Evolutionary conservation across 352 stramenopile genomes (phyloP).

Genomic region (Phytophthora pistaciae): DNA sequence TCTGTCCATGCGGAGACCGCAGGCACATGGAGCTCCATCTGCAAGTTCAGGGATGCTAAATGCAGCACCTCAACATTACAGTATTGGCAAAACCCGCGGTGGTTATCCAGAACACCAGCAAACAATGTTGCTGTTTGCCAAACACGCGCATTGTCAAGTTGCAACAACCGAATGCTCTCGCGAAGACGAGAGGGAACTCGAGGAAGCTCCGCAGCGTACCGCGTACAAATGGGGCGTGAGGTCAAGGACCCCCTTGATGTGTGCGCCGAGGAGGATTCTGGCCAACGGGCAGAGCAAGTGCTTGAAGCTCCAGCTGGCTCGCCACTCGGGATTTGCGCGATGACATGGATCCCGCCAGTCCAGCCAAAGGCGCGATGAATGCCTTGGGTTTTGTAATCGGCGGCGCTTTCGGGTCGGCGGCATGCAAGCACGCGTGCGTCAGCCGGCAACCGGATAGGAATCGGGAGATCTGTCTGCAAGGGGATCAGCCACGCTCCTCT

Average conservation of each 20-base stretch:
- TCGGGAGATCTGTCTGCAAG: slow-evolving; percentile 7
- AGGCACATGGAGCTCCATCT: not conserved
- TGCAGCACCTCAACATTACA: not conserved
- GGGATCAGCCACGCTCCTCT: not conserved
- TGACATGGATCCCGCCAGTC: slow-evolving; percentile 17
- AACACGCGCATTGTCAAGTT: slow-evolving; percentile 5
- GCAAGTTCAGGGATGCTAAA: slow-evolving; percentile 3
- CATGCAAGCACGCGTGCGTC: slow-evolving; percentile 5
- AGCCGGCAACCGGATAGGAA: slow-evolving; percentile 18
- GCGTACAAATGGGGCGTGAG: slow-evolving; percentile 10
- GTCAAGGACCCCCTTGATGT: slow-evolving; percentile 19
- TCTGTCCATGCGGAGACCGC: too few species aligned
- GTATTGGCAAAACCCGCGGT: not conserved
- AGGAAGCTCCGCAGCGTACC: slow-evolving; percentile 1
- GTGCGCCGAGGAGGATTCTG: slow-evolving; percentile 18
- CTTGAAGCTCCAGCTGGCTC: slow-evolving; percentile 31
- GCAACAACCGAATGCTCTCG: not conserved
- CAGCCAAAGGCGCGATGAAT: slow-evolving; percentile 2
- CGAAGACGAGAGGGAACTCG: not conserved
- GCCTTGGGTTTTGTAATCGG: slow-evolving; percentile 11
- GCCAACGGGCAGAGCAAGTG: slow-evolving; percentile 25
- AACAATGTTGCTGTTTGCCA: too few species aligned
- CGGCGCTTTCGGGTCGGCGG: not conserved
- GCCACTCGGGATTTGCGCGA: slow-evolving; percentile 27
- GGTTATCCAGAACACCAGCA: not conserved